Evolutionary conservation across 371 early-diverging fungal species (phyloP).

Genomic region (Smittium culicis): DNA sequence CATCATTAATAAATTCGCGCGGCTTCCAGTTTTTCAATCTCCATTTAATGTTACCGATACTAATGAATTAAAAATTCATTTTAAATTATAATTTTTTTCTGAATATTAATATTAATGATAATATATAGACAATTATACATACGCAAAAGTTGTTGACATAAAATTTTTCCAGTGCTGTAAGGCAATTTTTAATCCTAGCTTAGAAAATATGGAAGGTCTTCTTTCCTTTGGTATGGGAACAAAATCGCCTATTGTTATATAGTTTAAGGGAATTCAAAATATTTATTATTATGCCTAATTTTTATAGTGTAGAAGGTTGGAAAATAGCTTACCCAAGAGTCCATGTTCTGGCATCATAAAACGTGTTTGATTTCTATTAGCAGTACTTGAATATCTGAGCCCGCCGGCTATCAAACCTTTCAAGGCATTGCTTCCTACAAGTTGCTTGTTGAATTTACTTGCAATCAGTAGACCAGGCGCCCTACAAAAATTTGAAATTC

Average conservation of each 20-base stretch:
- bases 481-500: background rate
- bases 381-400: background rate
- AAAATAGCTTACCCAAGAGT: slow-evolving; percentile 6
- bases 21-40: slow-evolving; percentile 18
- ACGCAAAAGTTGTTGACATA: slow-evolving; percentile 9
- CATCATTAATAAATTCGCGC: slow-evolving; percentile 22
- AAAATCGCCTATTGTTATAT: slow-evolving; percentile 13
- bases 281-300: slow-evolving; percentile 4
- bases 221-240: slow-evolving; percentile 11
- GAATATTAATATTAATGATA: slow-evolving; percentile 6
- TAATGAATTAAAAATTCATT: slow-evolving; percentile 5
- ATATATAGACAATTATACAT: slow-evolving; percentile 1
- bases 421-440: background rate
- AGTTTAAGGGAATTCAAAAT: slow-evolving; percentile 6
- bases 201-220: slow-evolving; percentile 10
- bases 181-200: slow-evolving; percentile 11
- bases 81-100: background rate
- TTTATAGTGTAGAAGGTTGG: background rate
- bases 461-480: background rate
- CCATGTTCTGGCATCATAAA: slow-evolving; percentile 12
- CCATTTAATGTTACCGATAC: slow-evolving; percentile 2
- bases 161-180: slow-evolving; percentile 12
- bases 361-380: background rate
- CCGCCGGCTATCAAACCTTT: background rate
- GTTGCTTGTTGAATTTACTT: background rate